Conservation (phyloP, 371 early-diverging fungal species). For the Mucor piriformis region DNA sequence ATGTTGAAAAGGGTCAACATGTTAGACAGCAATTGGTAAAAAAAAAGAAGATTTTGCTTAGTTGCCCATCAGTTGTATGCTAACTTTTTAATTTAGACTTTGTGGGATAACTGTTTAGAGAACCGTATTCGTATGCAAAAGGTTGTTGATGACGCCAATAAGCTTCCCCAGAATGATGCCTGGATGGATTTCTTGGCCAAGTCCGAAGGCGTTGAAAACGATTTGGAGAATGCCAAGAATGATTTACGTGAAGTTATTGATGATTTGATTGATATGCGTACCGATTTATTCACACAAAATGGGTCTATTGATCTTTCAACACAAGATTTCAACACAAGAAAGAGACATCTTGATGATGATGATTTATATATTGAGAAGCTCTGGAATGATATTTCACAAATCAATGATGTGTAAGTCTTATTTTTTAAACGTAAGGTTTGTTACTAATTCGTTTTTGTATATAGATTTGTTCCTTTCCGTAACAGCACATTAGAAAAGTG, state of each 20-base stretch:
- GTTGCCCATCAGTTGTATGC: no score
- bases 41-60: no score
- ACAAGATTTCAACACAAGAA: slow-evolving; percentile 35
- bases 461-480: slow-evolving; percentile 73
- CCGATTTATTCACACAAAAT: slow-evolving; percentile 35
- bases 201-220: slow-evolving; percentile 33
- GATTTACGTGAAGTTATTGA: slow-evolving; percentile 48
- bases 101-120: slow-evolving; percentile 90
- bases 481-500: slow-evolving; percentile 90
- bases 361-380: slow-evolving; percentile 56
- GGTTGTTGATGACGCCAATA: slow-evolving; percentile 74
- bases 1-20: slow-evolving; percentile 89
- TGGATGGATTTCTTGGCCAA: slow-evolving; percentile 38
- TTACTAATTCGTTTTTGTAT: not conserved
- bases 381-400: slow-evolving; percentile 66
- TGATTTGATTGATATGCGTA: slow-evolving; percentile 50
- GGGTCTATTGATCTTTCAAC: slow-evolving; percentile 39
- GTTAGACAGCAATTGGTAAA: slow-evolving; percentile 73
- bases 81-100: no score
- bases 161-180: slow-evolving; percentile 69
- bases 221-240: slow-evolving; percentile 32
- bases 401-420: slow-evolving; percentile 53
- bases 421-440: not conserved
- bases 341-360: slow-evolving; percentile 57
- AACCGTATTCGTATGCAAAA: slow-evolving; percentile 90